Percentiles rank a stretch among this genome's conserved stretches.
Evolutionary conservation across 768 basidiomycete species (phyloP).

Genomic region (Lactarius akahatsu): DNA sequence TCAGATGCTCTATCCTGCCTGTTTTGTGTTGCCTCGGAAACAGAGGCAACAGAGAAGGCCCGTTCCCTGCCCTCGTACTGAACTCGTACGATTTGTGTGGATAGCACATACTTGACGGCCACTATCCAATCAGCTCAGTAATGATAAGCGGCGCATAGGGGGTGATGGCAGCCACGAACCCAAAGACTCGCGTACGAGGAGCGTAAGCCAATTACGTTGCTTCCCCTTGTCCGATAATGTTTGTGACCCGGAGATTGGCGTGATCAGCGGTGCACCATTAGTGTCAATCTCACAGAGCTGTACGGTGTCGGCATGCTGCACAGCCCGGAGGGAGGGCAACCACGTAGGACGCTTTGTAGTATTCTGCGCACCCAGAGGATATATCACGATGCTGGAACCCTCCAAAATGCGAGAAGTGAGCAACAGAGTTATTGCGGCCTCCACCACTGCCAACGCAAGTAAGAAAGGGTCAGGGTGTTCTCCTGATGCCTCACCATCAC

Average conservation of each 20-base stretch:
- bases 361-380: slow-evolving; percentile 42
- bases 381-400: slow-evolving; percentile 50
- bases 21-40: slow-evolving; percentile 37
- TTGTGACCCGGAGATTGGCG: slow-evolving; percentile 12
- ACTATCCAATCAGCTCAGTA: slow-evolving; percentile 43
- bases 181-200: slow-evolving; percentile 65
- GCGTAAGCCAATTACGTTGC: slow-evolving; percentile 62
- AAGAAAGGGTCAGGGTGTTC: background rate
- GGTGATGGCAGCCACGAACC: slow-evolving; percentile 44
- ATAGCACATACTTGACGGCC: slow-evolving; percentile 66
- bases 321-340: slow-evolving; percentile 50
- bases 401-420: slow-evolving; percentile 59
- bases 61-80: slow-evolving; percentile 60
- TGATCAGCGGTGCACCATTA: slow-evolving; percentile 10
- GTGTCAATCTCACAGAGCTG: slow-evolving; percentile 49
- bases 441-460: slow-evolving; percentile 44
- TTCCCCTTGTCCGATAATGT: slow-evolving; percentile 36
- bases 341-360: slow-evolving; percentile 42
- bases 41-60: slow-evolving; percentile 53
- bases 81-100: slow-evolving; percentile 59
- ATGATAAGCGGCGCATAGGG: slow-evolving; percentile 4
- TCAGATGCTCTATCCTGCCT: slow-evolving; percentile 31
- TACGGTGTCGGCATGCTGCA: slow-evolving; percentile 53
- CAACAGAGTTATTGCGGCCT: slow-evolving; percentile 54
- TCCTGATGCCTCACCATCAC: slow-evolving; percentile 49